Conservation (phyloP, 108 stramenopile species). For the Nitzschia palea region DNA sequence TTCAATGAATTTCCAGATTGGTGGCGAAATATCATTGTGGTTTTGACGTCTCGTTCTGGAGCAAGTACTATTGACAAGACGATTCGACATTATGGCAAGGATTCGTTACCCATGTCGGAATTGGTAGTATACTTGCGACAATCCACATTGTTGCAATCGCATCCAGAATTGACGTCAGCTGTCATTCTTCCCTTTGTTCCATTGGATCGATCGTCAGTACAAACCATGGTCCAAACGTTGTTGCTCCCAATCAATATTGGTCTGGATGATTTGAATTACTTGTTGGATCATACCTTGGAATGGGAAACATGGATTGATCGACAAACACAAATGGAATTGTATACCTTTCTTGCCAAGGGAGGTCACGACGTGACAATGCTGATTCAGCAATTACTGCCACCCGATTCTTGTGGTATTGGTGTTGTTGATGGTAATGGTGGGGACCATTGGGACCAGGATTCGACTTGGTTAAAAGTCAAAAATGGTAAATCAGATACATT, state of each 20-base stretch:
- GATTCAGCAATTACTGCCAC: constrained; percentile 1
- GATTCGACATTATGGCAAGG: constrained; percentile 7
- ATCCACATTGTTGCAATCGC: neutral
- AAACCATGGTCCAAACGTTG: neutral
- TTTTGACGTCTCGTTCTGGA: constrained; percentile 18
- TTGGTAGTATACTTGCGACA: constrained; percentile 1
- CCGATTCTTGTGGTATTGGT: neutral
- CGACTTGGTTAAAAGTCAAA: too few relatives aligned
- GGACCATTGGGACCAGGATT: too few relatives aligned
- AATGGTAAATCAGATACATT: too few relatives aligned
- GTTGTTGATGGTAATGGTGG: too few relatives aligned
- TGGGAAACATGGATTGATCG: constrained; percentile 37
- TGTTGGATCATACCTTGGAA: constrained; percentile 15
- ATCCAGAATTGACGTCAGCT: neutral
- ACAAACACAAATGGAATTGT: constrained; percentile 3
- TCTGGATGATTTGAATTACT: neutral
- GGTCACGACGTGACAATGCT: neutral
- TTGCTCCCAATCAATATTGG: neutral
- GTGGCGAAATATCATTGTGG: neutral
- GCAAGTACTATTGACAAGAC: constrained; percentile 11
- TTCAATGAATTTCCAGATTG: too few relatives aligned
- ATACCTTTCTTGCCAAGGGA: constrained; percentile 11
- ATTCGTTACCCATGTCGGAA: neutral
- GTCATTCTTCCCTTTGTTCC: neutral
- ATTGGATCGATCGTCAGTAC: neutral